Evolutionary conservation across 805 yeast genomes (phyloP).

Genomic region (Naumovozyma dairenensis): DNA sequence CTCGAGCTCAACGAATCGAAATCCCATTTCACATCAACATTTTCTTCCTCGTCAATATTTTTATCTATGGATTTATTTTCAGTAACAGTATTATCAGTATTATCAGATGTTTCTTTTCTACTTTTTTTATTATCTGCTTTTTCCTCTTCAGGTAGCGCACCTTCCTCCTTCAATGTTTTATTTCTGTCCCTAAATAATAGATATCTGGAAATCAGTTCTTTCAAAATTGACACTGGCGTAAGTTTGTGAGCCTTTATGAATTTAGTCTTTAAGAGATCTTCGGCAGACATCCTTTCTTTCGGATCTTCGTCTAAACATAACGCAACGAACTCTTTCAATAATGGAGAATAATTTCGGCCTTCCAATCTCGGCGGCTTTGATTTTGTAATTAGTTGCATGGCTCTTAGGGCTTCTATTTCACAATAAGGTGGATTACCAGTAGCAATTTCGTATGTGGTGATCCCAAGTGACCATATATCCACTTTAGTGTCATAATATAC

Average conservation of each 20-base stretch:
- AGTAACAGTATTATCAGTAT: conserved; percentile 1
- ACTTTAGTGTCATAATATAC: conserved; percentile 82
- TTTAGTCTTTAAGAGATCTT: conserved; percentile 65
- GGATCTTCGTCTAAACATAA: conserved; percentile 91
- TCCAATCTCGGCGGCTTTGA: conserved; percentile 92
- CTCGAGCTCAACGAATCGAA: conserved; percentile 71
- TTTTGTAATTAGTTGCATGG: conserved; percentile 86
- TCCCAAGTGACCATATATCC: conserved; percentile 96
- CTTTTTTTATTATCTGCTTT: conserved; percentile 5
- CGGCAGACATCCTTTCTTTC: conserved; percentile 78
- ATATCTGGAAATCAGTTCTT: conserved; percentile 67
- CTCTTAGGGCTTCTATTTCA: conserved; percentile 89
- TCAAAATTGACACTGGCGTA: conserved; percentile 48
- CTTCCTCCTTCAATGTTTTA: conserved; percentile 36
- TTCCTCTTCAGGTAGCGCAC: conserved; percentile 29
- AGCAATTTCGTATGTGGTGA: conserved; percentile 86
- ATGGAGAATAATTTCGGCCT: conserved; percentile 70
- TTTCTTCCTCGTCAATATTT: conserved; percentile 18
- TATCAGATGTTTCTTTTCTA: neutral
- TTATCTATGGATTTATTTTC: conserved; percentile 6
- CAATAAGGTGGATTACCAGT: conserved; percentile 97
- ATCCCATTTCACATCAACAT: conserved; percentile 68
- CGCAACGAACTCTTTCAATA: conserved; percentile 81
- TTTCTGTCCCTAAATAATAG: conserved; percentile 63
- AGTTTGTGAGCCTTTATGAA: conserved; percentile 57